Base-by-base conservation (phyloP, 352 stramenopile species). In the Globisporangium paroecandrum region DNA sequence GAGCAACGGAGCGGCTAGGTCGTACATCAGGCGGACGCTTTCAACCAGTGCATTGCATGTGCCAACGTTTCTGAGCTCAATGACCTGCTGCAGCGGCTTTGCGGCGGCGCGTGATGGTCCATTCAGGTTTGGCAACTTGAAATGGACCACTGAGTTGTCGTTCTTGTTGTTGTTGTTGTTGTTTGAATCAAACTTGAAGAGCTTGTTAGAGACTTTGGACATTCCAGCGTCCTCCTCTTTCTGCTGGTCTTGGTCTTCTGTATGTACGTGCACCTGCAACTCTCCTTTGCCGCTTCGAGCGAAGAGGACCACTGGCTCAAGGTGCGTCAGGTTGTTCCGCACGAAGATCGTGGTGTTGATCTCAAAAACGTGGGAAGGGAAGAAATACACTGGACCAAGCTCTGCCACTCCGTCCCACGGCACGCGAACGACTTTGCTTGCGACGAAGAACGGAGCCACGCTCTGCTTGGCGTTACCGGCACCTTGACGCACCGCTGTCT, bases 321-420 rank as follows among this genome's bases (percentile, higher is more conserved):
- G 81, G 59, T 91, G 83, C 2, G 83, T 85, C n/a, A 91, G 74
- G 47, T 82, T 69, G 55, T 88, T 90, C 29, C 83, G 83, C 12
- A 91, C 72, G 64, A 77, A 91, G 4, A 90, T 43, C 29, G 34
- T 71, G 0, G 70, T 71, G 20, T 66, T 51, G 13, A 85, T 61
- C 46, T 77, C 57, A 25, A 76, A 66, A 5, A 76, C 72, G 62
- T 65, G 66, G 9, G 77, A 81, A 9, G 83, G 81, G 6, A 87
- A 71, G 61, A 89, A 91, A 62, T 86, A 88, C n/a, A 91, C 78
- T 0, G 83, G 83, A 13, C 83, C 83, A 59, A 88, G 72, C 10
- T 78, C 59, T 1, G 66, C 47, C 10, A 73, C 58, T 29, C 74
- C 47, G 25, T 69, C 75, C 34, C 63, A 55, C 1, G 27, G 32